phyloP scores from a whole-genome alignment of 2,329 filamentous ascomycete species.

The Arthrocladium fulminans region DNA sequence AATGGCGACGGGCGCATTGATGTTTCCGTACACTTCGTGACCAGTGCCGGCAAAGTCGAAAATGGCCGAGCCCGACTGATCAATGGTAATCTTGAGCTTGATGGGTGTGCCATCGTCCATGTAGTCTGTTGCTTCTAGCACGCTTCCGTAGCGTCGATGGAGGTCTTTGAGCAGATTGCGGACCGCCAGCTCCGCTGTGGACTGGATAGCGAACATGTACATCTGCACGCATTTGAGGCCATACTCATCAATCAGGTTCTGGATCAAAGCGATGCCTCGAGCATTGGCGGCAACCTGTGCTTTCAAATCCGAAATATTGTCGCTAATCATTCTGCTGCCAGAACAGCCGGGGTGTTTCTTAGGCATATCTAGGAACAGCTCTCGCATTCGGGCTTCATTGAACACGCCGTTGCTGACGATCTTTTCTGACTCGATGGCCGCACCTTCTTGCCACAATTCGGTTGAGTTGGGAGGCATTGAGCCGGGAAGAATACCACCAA shows the following conservation, averaged over 20 bases:
- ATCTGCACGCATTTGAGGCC: constrained; percentile 67
- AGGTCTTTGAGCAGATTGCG: constrained; percentile 64
- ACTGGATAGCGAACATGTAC: constrained; percentile 76
- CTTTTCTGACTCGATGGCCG: constrained; percentile 56
- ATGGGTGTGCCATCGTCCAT: constrained; percentile 85
- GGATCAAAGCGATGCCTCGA: constrained; percentile 72
- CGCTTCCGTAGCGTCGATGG: constrained; percentile 58
- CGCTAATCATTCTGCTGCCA: constrained; percentile 67
- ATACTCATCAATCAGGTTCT: constrained; percentile 67
- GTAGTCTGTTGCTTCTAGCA: constrained; percentile 64
- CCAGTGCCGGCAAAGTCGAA: constrained; percentile 76
- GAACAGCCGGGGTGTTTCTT: constrained; percentile 66
- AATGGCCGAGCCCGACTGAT: constrained; percentile 62
- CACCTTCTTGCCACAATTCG: constrained; percentile 56
- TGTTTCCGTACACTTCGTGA: constrained; percentile 68
- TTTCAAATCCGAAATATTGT: constrained; percentile 80
- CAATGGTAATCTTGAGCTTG: constrained; percentile 63
- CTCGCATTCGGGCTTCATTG: constrained; percentile 64
- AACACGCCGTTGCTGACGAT: constrained; percentile 46
- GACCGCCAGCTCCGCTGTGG: constrained; percentile 69
- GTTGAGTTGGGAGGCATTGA: constrained; percentile 74
- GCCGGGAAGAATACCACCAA: constrained; percentile 72
- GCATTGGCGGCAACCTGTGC: constrained; percentile 81
- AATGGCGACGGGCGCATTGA: constrained; percentile 73
- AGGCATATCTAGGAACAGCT: constrained; percentile 64